Conservation (phyloP, 768 basidiomycete genomes). For the Hydnum rufescens region DNA sequence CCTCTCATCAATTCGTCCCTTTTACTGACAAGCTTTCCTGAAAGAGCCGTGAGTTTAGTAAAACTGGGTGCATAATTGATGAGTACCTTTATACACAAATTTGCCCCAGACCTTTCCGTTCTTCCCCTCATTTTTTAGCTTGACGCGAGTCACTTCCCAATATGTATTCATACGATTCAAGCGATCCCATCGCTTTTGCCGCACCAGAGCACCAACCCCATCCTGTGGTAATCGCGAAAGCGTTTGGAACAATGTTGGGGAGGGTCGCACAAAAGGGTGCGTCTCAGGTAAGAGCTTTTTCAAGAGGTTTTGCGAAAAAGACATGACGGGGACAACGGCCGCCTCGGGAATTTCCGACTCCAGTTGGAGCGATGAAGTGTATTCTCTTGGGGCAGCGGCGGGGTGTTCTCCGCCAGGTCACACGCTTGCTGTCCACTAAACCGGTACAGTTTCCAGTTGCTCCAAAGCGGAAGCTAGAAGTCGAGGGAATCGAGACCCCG, state of each 20-base stretch:
- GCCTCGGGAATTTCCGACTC: not conserved
- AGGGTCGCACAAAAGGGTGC: too few relatives aligned
- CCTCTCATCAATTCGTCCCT: slow-evolving; percentile 47
- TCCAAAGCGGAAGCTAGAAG: too few relatives aligned
- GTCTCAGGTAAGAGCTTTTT: slow-evolving; percentile 14
- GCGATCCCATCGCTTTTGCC: slow-evolving; percentile 52
- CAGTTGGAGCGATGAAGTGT: not conserved
- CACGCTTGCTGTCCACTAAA: too few relatives aligned
- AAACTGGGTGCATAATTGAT: not conserved
- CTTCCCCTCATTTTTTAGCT: slow-evolving; percentile 49
- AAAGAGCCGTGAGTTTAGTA: not conserved
- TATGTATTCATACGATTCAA: slow-evolving; percentile 50
- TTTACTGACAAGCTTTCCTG: slow-evolving; percentile 42
- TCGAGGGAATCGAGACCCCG: too few relatives aligned
- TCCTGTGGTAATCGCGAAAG: slow-evolving; percentile 47
- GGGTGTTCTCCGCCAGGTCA: not conserved
- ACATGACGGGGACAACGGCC: not conserved
- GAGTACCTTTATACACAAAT: slow-evolving; percentile 54
- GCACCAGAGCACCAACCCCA: slow-evolving; percentile 44
- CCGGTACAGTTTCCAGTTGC: too few relatives aligned
- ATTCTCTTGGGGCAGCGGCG: not conserved
- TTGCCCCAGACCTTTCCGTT: slow-evolving; percentile 75
- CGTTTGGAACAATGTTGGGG: slow-evolving; percentile 55
- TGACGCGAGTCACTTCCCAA: slow-evolving; percentile 55
- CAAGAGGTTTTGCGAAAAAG: slow-evolving; percentile 14